Base-by-base conservation (phyloP, 768 basidiomycete genomes). In the Stropharia rugosoannulata region DNA sequence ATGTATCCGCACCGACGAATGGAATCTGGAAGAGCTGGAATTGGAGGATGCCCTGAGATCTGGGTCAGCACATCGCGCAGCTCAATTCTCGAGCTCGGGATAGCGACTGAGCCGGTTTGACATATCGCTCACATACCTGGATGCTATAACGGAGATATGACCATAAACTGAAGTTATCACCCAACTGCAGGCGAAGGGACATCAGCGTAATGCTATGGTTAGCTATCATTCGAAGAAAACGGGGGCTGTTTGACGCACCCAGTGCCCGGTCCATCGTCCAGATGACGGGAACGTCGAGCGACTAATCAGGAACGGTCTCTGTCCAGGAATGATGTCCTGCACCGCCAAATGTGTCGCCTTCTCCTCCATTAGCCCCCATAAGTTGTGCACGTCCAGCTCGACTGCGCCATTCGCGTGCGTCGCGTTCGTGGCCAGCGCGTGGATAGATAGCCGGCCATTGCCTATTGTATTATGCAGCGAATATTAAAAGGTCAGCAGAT, bases 11-110 rank as follows among this genome's bases (percentile, higher is more conserved):
- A 16, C 90, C 91, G 15, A 92, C 89, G 73, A 92, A 87, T 0
- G 90, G 90, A 57, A 90, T 86, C 61, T 88, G 86, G 79, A 87
- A 92, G 12, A 92, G 71, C 68, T 91, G 88, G 80, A 93, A 92
- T 68, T 92, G 89, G 16, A 93, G 76, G 16, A 89, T 73, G 15
- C 89, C 89, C 72, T 90, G 83, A 55, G 47, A 43, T 10, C 11
- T 11, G 36, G 22, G 39, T 50, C 35, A 50, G 49, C 36, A 32
- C 29, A 29, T 41, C 15, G 32, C 18, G 38, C 16, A 12, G 5
- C 35, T 48, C 27, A 48, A 46, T 27, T 15, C 7, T 29, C 12
- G 44, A 29, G 25, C 9, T 19, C 19, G 16, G 35, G 22, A 13
- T 19, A 41, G 25, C 35, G 15, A 42, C 43, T 42, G 48, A 59